A percentile compares a stretch with the other conserved stretches of the same genome.
Conservation (phyloP, 331 rosid genomes). For the Erythrophleum ivorense region DNA sequence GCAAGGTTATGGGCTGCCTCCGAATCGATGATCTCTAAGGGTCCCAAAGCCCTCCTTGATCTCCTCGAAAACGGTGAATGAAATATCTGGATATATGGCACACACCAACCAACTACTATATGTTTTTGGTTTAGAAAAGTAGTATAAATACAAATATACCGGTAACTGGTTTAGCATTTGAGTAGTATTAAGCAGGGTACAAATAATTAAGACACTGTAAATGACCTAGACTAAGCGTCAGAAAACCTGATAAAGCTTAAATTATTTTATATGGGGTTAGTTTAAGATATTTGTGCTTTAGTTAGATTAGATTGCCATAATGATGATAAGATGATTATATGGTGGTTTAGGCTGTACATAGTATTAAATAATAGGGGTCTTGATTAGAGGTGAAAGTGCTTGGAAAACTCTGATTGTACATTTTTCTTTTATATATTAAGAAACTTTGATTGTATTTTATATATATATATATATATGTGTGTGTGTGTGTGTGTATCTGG, state of each 20-base stretch:
- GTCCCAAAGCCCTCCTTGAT: slow-evolving; percentile 50
- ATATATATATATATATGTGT: too few relatives aligned
- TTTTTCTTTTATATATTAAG: not conserved
- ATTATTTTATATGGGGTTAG: not conserved
- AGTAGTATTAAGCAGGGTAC: slow-evolving; percentile 17
- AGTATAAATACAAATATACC: not conserved
- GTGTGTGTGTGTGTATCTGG: not conserved
- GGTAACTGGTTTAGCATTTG: not conserved
- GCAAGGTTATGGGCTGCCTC: slow-evolving; percentile 75
- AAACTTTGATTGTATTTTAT: slow-evolving; percentile 24
- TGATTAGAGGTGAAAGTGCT: slow-evolving; percentile 39
- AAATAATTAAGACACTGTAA: slow-evolving; percentile 10
- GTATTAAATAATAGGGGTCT: not conserved
- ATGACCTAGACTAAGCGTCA: slow-evolving; percentile 29
- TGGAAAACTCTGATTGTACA: slow-evolving; percentile 30
- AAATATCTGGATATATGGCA: slow-evolving; percentile 1
- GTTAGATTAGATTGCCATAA: slow-evolving; percentile 44
- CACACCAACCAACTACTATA: not conserved
- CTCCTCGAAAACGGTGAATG: slow-evolving; percentile 33
- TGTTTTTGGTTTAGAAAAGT: not conserved
- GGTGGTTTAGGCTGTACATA: slow-evolving; percentile 28
- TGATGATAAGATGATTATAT: slow-evolving; percentile 47
- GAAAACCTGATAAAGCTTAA: slow-evolving; percentile 25
- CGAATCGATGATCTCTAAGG: slow-evolving; percentile 60
- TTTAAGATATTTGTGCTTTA: slow-evolving; percentile 35